Base-by-base conservation (phyloP, 129 eudicot species). In the Smallanthus sonchifolius region DNA sequence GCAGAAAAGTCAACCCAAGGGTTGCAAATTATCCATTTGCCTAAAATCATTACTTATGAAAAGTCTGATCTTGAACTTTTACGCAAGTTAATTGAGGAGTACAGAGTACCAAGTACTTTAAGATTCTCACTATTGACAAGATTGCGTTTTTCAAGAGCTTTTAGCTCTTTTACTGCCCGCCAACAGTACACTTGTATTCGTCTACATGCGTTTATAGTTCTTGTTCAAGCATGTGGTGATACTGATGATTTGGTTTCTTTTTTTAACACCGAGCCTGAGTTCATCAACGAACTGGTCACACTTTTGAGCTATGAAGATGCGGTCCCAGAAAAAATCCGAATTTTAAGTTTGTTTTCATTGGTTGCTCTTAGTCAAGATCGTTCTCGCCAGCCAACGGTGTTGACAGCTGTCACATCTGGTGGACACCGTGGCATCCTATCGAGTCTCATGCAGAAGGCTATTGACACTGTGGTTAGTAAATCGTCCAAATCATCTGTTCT, bases 371-470 rank as follows among this genome's bases (percentile, higher is more conserved):
- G 95, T 83, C 97, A 88, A 81, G 97, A 94, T 77, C 87, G 99
- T 61, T 74, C 99, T 32, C 97, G 96, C 62, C 96, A 94, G 84
- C 89, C 99, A 57, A 79, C 87, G 30, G 99, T 94, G 73, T 67
- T 94, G 76, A 66, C 96, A 13, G 99, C 99, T 80, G 99, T 94
- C 60, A 91, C 99, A 68, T 94, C 99, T 75, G 99, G 99, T 45
- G 99, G 99, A 67, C 99, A 94, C 70, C 99, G 96, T 74, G 97
- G 97, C 66, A 94, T 94, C 70, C 81, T 94, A 34, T 94, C 97
- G n/a, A 91, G 97, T 81, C 97, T 94, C 75, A 88, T 94, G 99
- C 99, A 94, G 81, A 94, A 91, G 83, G 96, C 97, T 52, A 91
- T 94, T 65, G 97, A 85, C 73, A 64, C 88, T 17, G 93, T 92